Conservation (phyloP, 345 rosid species). For the Eucalyptus curtisii region DNA sequence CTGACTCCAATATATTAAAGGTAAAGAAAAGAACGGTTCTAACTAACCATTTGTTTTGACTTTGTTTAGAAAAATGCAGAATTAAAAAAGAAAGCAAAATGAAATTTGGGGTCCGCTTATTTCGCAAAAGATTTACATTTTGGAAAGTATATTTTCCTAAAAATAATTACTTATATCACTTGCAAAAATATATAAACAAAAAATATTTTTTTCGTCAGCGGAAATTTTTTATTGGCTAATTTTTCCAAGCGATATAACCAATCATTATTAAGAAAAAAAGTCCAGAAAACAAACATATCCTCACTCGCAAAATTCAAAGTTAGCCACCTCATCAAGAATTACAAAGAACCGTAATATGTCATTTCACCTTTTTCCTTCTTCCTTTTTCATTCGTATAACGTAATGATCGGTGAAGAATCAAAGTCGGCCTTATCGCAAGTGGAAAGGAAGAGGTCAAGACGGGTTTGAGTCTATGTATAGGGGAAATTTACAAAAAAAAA, state of each 20-base stretch:
- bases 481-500: too few relatives aligned
- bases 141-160: too few relatives aligned
- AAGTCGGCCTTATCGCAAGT: background rate
- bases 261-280: too few relatives aligned
- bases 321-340: background rate
- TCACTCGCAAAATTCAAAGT: background rate
- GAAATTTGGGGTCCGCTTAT: background rate
- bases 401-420: background rate
- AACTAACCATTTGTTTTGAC: background rate
- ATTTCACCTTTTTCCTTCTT: background rate
- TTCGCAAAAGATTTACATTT: too few relatives aligned
- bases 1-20: background rate
- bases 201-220: accelerated
- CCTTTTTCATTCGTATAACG: background rate
- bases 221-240: too few relatives aligned
- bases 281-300: accelerated
- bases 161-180: too few relatives aligned
- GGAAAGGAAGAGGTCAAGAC: background rate
- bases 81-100: background rate
- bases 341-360: background rate
- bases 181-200: too few relatives aligned
- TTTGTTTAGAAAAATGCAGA: background rate
- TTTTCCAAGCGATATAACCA: accelerated
- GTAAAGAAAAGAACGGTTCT: background rate
- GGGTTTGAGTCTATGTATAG: background rate